A percentile compares a stretch with the other conserved stretches of the same genome.
phyloP scores from a whole-genome alignment of 2,329 filamentous ascomycete species.

The Phialemoniopsis sp. region DNA sequence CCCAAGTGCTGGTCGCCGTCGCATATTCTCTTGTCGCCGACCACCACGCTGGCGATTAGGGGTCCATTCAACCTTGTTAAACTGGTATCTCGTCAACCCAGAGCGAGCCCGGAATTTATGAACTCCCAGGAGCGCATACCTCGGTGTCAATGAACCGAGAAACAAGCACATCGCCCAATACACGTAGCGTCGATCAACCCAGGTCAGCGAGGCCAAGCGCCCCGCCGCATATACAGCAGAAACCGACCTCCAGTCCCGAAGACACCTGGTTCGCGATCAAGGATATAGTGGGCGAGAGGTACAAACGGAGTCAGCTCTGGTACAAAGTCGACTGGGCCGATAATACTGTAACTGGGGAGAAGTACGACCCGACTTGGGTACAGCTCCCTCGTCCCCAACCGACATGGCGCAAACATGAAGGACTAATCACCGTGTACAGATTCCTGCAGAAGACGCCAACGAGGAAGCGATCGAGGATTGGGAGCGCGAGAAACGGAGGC shows the following conservation, averaged over 20 bases:
- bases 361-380: slow-evolving; percentile 50
- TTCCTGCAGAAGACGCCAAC: slow-evolving; percentile 19
- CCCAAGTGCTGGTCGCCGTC: too few relatives aligned
- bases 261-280: slow-evolving; percentile 21
- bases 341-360: slow-evolving; percentile 40
- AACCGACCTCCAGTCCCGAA: neutral
- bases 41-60: too few relatives aligned
- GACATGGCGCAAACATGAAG: slow-evolving; percentile 1
- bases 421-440: slow-evolving; percentile 4
- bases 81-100: too few relatives aligned
- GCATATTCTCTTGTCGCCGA: too few relatives aligned
- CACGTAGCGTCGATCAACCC: neutral
- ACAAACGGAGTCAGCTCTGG: slow-evolving; percentile 18
- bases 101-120: too few relatives aligned
- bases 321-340: slow-evolving; percentile 56
- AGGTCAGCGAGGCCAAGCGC: neutral
- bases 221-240: neutral
- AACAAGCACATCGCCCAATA: neutral
- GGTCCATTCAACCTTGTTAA: too few relatives aligned
- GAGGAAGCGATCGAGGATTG: slow-evolving; percentile 18
- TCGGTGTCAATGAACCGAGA: neutral
- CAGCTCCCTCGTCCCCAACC: neutral
- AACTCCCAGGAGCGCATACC: neutral
- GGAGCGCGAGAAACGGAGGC: slow-evolving; percentile 15
- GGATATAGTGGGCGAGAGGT: slow-evolving; percentile 31